These are phyloP conservation scores for Fusarium sp. DNA, from an alignment of 2,329 filamentous ascomycete species.

Conservation along the genomic window DNA sequence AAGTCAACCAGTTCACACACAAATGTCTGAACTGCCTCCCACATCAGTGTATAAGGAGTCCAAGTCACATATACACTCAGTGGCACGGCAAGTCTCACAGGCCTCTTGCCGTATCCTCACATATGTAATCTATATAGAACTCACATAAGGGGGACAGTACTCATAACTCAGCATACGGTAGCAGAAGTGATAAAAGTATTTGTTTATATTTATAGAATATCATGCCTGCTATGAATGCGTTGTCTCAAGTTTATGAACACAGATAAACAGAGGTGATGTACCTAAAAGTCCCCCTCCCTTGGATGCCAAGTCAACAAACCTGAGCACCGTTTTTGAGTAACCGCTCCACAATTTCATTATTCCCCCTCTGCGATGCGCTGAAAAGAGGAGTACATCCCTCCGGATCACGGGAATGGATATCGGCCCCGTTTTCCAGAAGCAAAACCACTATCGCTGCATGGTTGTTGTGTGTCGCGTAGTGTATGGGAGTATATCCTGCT, in stretches of 20 bases:
- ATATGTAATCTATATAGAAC: too few species aligned
- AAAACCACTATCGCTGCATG: not conserved
- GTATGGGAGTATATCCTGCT: not conserved
- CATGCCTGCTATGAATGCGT: not conserved
- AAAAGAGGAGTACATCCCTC: conserved; percentile 3
- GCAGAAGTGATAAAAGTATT: too few species aligned
- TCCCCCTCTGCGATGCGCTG: not conserved
- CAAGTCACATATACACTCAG: too few species aligned
- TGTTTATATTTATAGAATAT: not conserved
- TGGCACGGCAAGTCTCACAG: too few species aligned
- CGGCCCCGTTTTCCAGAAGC: conserved; percentile 3
- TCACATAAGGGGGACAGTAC: too few species aligned
- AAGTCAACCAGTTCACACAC: too few species aligned
- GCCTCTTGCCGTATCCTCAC: too few species aligned
- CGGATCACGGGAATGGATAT: conserved; percentile 1
- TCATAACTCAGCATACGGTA: too few species aligned
- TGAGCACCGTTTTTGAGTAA: conserved; percentile 2
- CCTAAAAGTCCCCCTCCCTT: not conserved
- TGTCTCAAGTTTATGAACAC: too few species aligned
- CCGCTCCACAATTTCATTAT: conserved; percentile 10
- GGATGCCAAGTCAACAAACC: not conserved
- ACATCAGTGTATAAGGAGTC: too few species aligned
- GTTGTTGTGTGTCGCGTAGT: conserved; percentile 6
- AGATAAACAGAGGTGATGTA: not conserved
- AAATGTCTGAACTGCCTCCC: too few species aligned